Base-by-base conservation (phyloP, 169 alveolate species). In the Plasmodium falciparum region DNA sequence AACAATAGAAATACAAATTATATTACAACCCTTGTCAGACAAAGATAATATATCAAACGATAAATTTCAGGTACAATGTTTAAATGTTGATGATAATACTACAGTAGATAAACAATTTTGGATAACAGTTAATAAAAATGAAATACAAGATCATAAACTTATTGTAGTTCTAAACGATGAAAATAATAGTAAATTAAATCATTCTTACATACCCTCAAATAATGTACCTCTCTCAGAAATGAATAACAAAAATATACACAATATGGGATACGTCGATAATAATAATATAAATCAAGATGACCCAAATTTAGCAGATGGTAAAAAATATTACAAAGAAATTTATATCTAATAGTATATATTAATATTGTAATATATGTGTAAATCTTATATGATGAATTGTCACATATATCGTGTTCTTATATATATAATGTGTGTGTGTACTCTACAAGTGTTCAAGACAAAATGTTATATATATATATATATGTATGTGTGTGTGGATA, bases 41-140 rank as follows among this genome's bases (percentile, higher is more conserved):
- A 95, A 93, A 52, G 97, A 95, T 33, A 94, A 93, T 65, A 88
- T 92, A 43, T 93, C 94, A 22, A 93, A 94, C 43, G 97, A 96
- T 67, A 90, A 97, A 39, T 96, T 96, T 88, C 95, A 95, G 45
- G 95, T 96, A 59, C 98, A 96, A 54, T 91, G 95, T 39, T 80
- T 89, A 43, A 86, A 89, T 74, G 95, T 91, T 47, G 95, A 93
- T 62, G 90, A 88, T 72, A 90, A 93, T 26, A 96, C 93, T 49
- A 94, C 93, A 15, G 95, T 95, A 11, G 94, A 97, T 11, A 95
- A 95, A 90, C 97, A 95, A 69, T 90, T 95, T 69, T 95, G 97
- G 97, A 88, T 94, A 24, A 93, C 93, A 2, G 95, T 95, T 29
- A 94, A 90, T 88, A 95, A 95, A 93, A 91, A 92, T 17, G 93